Evolutionary conservation across 2,329 filamentous ascomycete genomes (phyloP).

Genomic region (Ophiostoma tasmaniense): DNA sequence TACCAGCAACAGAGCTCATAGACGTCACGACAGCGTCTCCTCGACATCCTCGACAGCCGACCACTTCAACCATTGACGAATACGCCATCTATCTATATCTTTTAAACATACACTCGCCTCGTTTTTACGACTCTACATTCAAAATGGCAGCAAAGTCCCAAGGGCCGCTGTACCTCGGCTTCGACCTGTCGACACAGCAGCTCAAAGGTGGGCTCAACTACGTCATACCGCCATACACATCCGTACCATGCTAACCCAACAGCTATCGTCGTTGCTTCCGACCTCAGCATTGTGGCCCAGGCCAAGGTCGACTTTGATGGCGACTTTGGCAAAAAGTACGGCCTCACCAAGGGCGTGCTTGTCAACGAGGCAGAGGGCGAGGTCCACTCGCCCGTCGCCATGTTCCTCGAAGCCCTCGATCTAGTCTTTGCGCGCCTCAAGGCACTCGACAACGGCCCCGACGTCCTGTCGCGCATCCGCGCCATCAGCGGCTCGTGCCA

Average conservation of each 20-base stretch:
- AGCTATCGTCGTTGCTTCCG: constrained; percentile 77
- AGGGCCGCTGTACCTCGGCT: constrained; percentile 72
- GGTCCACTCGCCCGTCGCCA: constrained; percentile 83
- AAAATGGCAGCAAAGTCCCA: constrained; percentile 18
- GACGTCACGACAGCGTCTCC: background rate
- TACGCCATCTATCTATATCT: background rate
- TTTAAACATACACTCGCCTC: background rate
- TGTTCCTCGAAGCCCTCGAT: constrained; percentile 92
- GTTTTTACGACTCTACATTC: background rate
- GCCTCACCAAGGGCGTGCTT: constrained; percentile 79
- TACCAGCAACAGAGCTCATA: background rate
- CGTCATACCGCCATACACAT: background rate
- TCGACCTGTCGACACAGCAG: constrained; percentile 95
- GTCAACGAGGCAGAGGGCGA: constrained; percentile 75
- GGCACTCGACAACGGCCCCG: constrained; percentile 53
- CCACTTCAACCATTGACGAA: background rate
- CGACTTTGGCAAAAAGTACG: constrained; percentile 65
- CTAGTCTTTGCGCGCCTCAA: constrained; percentile 68
- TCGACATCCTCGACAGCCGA: background rate
- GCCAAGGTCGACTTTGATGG: constrained; percentile 93
- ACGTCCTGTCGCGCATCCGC: constrained; percentile 56
- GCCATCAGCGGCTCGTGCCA: constrained; percentile 89
- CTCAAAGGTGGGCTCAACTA: constrained; percentile 60
- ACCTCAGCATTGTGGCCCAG: constrained; percentile 71
- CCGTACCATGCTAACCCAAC: constrained; percentile 6